Evolutionary conservation across 176 grass and related monocot species (phyloP).

Genomic region (Zea luxurians): DNA sequence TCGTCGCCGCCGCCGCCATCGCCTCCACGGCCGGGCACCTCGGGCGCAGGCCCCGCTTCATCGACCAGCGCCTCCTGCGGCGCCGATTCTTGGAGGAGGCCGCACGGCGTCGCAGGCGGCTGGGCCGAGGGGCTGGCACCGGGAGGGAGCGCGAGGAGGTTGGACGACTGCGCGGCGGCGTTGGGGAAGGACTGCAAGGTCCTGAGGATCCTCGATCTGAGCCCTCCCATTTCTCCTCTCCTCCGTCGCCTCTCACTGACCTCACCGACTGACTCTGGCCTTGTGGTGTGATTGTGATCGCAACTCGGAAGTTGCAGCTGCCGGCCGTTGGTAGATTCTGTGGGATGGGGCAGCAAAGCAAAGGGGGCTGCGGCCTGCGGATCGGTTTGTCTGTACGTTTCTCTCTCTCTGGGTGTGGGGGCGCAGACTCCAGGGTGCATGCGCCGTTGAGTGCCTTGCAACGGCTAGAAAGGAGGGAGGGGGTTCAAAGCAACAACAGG

Average conservation of each 20-base stretch:
- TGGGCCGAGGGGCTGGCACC: not conserved
- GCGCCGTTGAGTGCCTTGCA: not conserved
- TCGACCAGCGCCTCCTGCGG: conserved; percentile 1
- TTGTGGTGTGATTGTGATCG: not conserved
- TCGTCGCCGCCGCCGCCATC: not conserved
- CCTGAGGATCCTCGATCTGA: conserved; percentile 62
- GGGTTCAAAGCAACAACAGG: not conserved
- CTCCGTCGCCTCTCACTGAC: not conserved
- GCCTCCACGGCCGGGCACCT: too few relatives aligned
- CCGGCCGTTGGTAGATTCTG: not conserved
- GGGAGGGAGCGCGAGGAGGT: conserved; percentile 31
- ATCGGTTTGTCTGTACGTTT: not conserved
- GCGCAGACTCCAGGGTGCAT: conserved; percentile 2
- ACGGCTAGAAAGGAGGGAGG: conserved; percentile 30
- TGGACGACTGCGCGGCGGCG: conserved; percentile 36
- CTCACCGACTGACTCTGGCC: not conserved
- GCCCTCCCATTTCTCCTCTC: conserved; percentile 37
- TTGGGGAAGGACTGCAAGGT: conserved; percentile 55
- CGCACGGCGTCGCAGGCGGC: not conserved
- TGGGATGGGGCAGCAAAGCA: not conserved
- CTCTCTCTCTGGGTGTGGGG: not conserved
- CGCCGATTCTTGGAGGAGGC: conserved; percentile 8
- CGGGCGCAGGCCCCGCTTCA: conserved; percentile 7
- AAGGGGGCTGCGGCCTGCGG: not conserved
- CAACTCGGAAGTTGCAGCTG: not conserved